These are phyloP conservation scores for Trichoderma erinaceum DNA, from an alignment of 495 filamentous ascomycete genomes.

Conservation along the genomic window DNA sequence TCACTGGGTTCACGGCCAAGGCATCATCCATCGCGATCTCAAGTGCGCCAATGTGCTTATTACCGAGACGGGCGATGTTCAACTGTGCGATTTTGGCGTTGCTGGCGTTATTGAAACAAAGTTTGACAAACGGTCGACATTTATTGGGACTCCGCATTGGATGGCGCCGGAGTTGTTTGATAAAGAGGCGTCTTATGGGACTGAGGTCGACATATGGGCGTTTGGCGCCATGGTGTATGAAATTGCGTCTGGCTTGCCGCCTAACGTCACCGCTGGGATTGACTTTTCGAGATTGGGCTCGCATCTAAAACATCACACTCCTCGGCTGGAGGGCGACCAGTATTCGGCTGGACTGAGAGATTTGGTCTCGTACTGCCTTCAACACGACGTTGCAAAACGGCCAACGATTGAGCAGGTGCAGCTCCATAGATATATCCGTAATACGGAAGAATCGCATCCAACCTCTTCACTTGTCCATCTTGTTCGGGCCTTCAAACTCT, in stretches of 20 bases:
- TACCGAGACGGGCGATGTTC: slow-evolving; percentile 76
- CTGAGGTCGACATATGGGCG: slow-evolving; percentile 89
- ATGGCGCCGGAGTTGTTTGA: slow-evolving; percentile 88
- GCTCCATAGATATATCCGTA: slow-evolving; percentile 55
- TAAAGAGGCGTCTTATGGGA: slow-evolving; percentile 49
- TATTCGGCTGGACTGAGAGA: slow-evolving; percentile 71
- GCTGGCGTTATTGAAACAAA: slow-evolving; percentile 80
- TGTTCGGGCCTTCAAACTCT: slow-evolving; percentile 73
- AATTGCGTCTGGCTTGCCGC: slow-evolving; percentile 83
- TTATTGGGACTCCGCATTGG: slow-evolving; percentile 94
- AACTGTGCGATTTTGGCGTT: slow-evolving; percentile 95
- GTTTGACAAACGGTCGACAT: slow-evolving; percentile 79
- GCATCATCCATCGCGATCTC: slow-evolving; percentile 93
- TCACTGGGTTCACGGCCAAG: slow-evolving; percentile 80
- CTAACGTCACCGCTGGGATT: slow-evolving; percentile 51
- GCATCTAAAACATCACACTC: slow-evolving; percentile 54
- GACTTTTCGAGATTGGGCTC: slow-evolving; percentile 49
- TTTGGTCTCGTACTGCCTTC: slow-evolving; percentile 73
- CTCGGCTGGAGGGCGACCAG: slow-evolving; percentile 67
- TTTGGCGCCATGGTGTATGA: slow-evolving; percentile 88
- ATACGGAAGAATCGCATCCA: slow-evolving; percentile 63
- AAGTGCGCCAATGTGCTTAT: slow-evolving; percentile 93
- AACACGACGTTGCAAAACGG: slow-evolving; percentile 65
- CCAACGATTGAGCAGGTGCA: slow-evolving; percentile 66
- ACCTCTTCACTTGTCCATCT: slow-evolving; percentile 62